Evolutionary conservation across 495 filamentous ascomycete species (phyloP).

Genomic region (Xylaria castorea): DNA sequence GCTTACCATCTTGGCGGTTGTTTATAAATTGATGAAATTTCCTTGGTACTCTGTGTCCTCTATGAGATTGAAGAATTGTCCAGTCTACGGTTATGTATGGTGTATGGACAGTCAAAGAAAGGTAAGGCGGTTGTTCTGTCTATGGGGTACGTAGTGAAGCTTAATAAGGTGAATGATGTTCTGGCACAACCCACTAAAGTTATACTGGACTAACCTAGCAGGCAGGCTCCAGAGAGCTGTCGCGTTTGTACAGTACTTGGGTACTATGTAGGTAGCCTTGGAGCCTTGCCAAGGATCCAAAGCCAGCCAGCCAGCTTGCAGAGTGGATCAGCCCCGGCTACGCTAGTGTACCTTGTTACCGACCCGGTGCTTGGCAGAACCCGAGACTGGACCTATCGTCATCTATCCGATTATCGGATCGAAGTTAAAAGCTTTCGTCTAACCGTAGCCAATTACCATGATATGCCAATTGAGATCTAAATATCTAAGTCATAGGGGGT

Average conservation of each 20-base stretch:
- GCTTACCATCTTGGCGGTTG: constrained; percentile 57
- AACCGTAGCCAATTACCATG: constrained; percentile 4
- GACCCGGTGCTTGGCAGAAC: constrained; percentile 4
- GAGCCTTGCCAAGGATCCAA: constrained; percentile 39
- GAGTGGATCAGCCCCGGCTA: constrained; percentile 28
- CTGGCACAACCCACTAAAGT: not conserved
- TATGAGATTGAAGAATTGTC: not conserved
- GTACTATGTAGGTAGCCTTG: constrained; percentile 25
- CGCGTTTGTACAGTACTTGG: constrained; percentile 9
- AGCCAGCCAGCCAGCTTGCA: constrained; percentile 30
- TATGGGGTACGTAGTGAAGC: not conserved
- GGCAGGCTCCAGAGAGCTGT: constrained; percentile 55
- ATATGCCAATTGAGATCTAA: not conserved
- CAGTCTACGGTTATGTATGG: not conserved
- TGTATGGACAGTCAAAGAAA: not conserved
- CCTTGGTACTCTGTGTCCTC: constrained; percentile 19
- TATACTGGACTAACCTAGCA: no score
- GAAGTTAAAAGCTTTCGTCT: not conserved
- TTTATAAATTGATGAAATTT: constrained; percentile 24
- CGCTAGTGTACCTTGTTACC: not conserved
- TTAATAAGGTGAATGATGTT: constrained; percentile 2
- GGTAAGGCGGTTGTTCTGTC: not conserved
- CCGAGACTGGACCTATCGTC: not conserved
- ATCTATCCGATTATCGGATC: constrained; percentile 22
- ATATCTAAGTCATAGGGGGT: not conserved